Percentiles rank a stretch among this genome's conserved stretches.
Evolutionary conservation across 805 yeast genomes (phyloP).

Genomic region (Pichia manshurica): DNA sequence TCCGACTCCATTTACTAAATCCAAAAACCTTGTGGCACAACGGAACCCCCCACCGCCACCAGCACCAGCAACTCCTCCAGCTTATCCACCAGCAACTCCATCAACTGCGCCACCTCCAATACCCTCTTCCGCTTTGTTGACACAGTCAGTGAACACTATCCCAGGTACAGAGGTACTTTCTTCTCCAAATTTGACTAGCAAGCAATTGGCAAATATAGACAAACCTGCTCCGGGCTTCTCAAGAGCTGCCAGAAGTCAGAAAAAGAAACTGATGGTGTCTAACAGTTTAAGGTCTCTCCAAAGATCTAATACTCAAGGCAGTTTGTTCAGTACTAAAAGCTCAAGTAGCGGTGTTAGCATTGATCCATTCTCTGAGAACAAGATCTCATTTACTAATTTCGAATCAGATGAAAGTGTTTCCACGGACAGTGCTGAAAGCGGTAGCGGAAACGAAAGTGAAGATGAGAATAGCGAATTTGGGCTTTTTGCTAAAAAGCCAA

Average conservation of each 20-base stretch:
- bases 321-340: conserved; percentile 12
- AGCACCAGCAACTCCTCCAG: conserved; percentile 14
- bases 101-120: neutral
- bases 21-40: conserved; percentile 41
- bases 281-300: conserved; percentile 10
- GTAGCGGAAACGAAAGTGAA: neutral
- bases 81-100: neutral
- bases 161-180: neutral
- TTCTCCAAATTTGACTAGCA: neutral
- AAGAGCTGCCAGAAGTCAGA: neutral
- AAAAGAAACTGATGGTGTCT: conserved; percentile 3
- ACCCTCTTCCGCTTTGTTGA: neutral
- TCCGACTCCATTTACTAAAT: conserved; percentile 56
- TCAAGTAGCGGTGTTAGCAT: conserved; percentile 14
- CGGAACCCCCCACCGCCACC: conserved; percentile 32
- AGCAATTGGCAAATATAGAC: neutral
- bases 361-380: conserved; percentile 65
- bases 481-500: conserved; percentile 66
- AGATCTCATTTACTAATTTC: conserved; percentile 52
- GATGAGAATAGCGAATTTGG: conserved; percentile 11
- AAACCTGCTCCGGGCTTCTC: conserved; percentile 6
- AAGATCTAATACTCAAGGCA: conserved; percentile 14
- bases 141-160: too few relatives aligned
- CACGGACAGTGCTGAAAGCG: neutral
- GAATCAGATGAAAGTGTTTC: conserved; percentile 5